Evolutionary conservation across 2,329 filamentous ascomycete species (phyloP).

Genomic region (Orbilia javanica): DNA sequence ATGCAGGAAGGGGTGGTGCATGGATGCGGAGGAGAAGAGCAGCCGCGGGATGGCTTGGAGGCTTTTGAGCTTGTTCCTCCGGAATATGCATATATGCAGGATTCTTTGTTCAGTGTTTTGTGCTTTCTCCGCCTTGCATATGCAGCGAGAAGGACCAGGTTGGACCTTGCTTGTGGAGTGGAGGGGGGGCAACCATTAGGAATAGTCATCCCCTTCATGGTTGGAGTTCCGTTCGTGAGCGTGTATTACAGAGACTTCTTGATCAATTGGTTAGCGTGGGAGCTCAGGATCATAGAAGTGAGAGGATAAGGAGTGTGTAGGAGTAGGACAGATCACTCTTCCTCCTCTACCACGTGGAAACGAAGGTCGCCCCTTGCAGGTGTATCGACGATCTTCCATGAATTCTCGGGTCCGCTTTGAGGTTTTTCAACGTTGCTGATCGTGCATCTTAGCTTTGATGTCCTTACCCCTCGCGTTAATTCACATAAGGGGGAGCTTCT

Average conservation of each 20-base stretch:
- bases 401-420: not conserved
- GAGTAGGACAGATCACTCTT: not conserved
- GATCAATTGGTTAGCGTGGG: not conserved
- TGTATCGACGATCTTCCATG: not conserved
- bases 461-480: not conserved
- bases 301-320: not conserved
- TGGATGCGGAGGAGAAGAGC: constrained; percentile 2
- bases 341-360: not conserved
- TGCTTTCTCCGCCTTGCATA: constrained; percentile 18
- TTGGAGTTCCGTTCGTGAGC: constrained; percentile 9
- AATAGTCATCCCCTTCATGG: not conserved
- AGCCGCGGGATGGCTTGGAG: constrained; percentile 8
- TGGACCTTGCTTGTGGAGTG: constrained; percentile 15
- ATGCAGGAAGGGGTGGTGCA: not conserved
- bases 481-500: not conserved
- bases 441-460: not conserved
- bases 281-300: not conserved
- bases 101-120: constrained; percentile 10
- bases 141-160: constrained; percentile 13
- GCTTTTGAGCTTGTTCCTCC: constrained; percentile 1
- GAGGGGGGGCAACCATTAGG: not conserved
- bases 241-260: not conserved
- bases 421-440: constrained; percentile 3
- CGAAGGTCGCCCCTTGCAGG: not conserved
- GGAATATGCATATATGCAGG: constrained; percentile 20